Percentiles rank a stretch among this genome's conserved stretches.
Evolutionary conservation across 257 asterid species (phyloP).

Genomic region (Ligustrum vulgare): DNA sequence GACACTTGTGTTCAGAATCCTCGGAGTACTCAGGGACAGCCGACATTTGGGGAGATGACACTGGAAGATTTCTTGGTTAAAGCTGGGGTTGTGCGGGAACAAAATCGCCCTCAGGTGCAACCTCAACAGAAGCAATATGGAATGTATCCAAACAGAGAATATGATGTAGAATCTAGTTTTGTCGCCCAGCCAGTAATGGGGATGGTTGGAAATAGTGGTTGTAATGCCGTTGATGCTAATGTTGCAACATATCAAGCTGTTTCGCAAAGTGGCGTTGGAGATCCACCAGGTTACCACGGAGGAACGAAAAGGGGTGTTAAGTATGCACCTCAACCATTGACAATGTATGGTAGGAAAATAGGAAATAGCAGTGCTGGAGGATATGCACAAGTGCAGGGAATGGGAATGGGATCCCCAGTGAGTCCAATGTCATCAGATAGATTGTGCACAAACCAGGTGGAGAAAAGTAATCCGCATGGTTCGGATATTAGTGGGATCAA

Average conservation of each 20-base stretch:
- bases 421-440: slow-evolving; percentile 70
- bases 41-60: slow-evolving; percentile 77
- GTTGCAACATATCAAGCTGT: slow-evolving; percentile 30
- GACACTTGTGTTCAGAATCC: slow-evolving; percentile 24
- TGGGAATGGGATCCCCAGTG: slow-evolving; percentile 59
- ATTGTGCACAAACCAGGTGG: slow-evolving; percentile 39
- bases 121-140: slow-evolving; percentile 45
- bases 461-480: slow-evolving; percentile 44
- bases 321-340: slow-evolving; percentile 32
- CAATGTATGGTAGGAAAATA: slow-evolving; percentile 43
- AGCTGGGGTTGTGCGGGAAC: slow-evolving; percentile 78
- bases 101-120: slow-evolving; percentile 19
- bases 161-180: slow-evolving; percentile 27
- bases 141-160: slow-evolving; percentile 39
- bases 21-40: slow-evolving; percentile 41
- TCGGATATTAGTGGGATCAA: slow-evolving; percentile 36
- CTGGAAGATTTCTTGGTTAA: slow-evolving; percentile 72
- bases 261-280: slow-evolving; percentile 44
- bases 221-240: slow-evolving; percentile 14
- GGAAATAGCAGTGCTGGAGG: slow-evolving; percentile 59
- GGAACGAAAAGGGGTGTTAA: slow-evolving; percentile 47
- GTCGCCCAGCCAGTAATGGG: slow-evolving; percentile 41
- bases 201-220: slow-evolving; percentile 13
- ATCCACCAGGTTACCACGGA: slow-evolving; percentile 25
- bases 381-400: slow-evolving; percentile 45